phyloP scores from a whole-genome alignment of 352 stramenopile genomes.

The Phytophthora hibernalis region DNA sequence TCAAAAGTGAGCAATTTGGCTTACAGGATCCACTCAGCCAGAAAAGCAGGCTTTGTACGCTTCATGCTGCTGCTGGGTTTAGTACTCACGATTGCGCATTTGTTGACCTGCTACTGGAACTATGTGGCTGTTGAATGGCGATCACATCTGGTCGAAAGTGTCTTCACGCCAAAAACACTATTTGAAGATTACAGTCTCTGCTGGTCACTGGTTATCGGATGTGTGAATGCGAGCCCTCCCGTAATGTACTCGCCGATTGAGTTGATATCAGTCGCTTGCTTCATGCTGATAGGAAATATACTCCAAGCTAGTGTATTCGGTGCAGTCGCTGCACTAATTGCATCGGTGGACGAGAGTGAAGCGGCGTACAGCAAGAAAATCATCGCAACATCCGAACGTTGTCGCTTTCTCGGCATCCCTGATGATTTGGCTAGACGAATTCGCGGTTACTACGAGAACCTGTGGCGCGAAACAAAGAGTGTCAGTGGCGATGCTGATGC shows the following conservation, averaged over 20 bases:
- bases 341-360: slow-evolving; percentile 66
- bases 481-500: slow-evolving; percentile 57
- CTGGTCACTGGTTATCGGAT: slow-evolving; percentile 70
- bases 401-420: slow-evolving; percentile 63
- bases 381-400: slow-evolving; percentile 61
- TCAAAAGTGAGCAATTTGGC: slow-evolving; percentile 73
- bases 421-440: slow-evolving; percentile 54
- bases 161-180: slow-evolving; percentile 34
- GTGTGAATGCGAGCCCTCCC: slow-evolving; percentile 62
- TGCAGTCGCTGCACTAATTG: slow-evolving; percentile 58
- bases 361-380: slow-evolving; percentile 69
- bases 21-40: slow-evolving; percentile 56
- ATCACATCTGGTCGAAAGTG: slow-evolving; percentile 40
- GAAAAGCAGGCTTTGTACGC: slow-evolving; percentile 65
- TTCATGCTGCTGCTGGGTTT: slow-evolving; percentile 56
- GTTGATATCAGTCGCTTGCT: slow-evolving; percentile 56
- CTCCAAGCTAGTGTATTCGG: slow-evolving; percentile 70
- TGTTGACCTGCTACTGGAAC: slow-evolving; percentile 69
- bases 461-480: slow-evolving; percentile 68
- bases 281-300: slow-evolving; percentile 71
- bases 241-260: slow-evolving; percentile 50
- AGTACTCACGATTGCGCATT: slow-evolving; percentile 61
- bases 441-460: slow-evolving; percentile 64
- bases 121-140: slow-evolving; percentile 58
- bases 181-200: slow-evolving; percentile 54